Base-by-base conservation (phyloP, 176 grass and related monocot species). In the Phyllostachys edulis region DNA sequence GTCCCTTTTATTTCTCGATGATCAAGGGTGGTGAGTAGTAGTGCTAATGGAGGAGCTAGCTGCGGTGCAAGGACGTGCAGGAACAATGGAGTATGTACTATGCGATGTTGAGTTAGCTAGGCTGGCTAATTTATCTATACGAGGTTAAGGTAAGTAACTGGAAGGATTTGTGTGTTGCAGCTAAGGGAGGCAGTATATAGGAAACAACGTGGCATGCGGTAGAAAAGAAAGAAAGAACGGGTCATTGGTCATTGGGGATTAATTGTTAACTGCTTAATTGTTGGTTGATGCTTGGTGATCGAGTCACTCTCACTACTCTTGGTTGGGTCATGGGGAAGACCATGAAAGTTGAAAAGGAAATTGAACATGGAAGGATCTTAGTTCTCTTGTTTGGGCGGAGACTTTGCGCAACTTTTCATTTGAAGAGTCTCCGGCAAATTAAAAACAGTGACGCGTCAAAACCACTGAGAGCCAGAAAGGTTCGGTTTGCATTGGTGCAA, bases 311-410 rank as follows among this genome's bases (percentile, higher is more conserved):
- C 66, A 62, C 79, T 34, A 20, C 65, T 77, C 73, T 16, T 51
- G 78, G 67, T 76, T 50, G 80, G 85, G 89, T 90, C 89, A 63
- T 84, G 75, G 80, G 32, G 85, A 90, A 75, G 84, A 87, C 80
- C 89, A 74, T 11, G 85, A 67, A 83, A 26, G 79, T 87, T 87
- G 88, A 90, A 82, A 87, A 87, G 49, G 32, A 49, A 26, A 34
- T 87, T 92, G 76, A 84, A 90, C 80, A 40, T 45, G 56, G 87
- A 89, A 89, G 77, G 63, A 92, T 84, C 82, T 73, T 74, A 50
- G 69, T 68, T 52, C 82, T 16, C 17, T 59, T 74, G 26, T 89
- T 61, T 87, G 67, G 55, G 32, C 37, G 47, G 67, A 26, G 79
- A 89, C 79, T 66, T 34, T 1, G 44, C 76, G 45, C 67, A 76